These are phyloP conservation scores for Ceratocystis papillata DNA, from an alignment of 2,329 filamentous ascomycete species.

Conservation along the genomic window DNA sequence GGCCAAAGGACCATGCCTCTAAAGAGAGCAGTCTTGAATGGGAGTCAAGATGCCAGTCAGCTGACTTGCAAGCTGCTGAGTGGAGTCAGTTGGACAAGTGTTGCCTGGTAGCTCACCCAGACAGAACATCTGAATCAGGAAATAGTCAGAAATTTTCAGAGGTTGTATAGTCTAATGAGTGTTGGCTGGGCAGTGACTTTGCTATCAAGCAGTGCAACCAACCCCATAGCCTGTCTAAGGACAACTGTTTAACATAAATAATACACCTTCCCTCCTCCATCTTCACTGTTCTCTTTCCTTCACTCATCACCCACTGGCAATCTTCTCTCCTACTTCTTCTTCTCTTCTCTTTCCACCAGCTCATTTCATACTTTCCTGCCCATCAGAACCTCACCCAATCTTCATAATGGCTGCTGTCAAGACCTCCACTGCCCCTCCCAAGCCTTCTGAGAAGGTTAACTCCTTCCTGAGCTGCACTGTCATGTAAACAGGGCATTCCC, in stretches of 20 bases:
- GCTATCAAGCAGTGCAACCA: not conserved
- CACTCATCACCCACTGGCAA: constrained; percentile 15
- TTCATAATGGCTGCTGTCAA: constrained; percentile 23
- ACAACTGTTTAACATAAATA: not conserved
- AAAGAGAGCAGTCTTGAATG: too few species aligned
- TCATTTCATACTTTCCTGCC: not conserved
- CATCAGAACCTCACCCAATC: not conserved
- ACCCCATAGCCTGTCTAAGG: not conserved
- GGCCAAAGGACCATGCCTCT: too few species aligned
- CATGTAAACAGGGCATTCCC: not conserved
- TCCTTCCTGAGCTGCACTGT: constrained; percentile 3
- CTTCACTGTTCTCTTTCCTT: not conserved
- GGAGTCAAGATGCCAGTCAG: too few species aligned
- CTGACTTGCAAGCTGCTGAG: too few species aligned
- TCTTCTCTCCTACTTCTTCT: not conserved
- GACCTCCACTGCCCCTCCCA: constrained; percentile 14
- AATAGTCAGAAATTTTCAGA: not conserved
- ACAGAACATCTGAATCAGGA: not conserved
- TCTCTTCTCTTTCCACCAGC: not conserved
- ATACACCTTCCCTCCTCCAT: not conserved
- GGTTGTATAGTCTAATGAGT: not conserved
- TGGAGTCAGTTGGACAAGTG: not conserved
- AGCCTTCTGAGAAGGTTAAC: not conserved
- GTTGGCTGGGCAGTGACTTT: not conserved
- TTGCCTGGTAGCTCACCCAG: not conserved